Percentiles rank a stretch among this genome's conserved stretches.
These are phyloP conservation scores for Theileria orientalis DNA, from an alignment of 169 alveolate genomes.

Conservation along the genomic window DNA sequence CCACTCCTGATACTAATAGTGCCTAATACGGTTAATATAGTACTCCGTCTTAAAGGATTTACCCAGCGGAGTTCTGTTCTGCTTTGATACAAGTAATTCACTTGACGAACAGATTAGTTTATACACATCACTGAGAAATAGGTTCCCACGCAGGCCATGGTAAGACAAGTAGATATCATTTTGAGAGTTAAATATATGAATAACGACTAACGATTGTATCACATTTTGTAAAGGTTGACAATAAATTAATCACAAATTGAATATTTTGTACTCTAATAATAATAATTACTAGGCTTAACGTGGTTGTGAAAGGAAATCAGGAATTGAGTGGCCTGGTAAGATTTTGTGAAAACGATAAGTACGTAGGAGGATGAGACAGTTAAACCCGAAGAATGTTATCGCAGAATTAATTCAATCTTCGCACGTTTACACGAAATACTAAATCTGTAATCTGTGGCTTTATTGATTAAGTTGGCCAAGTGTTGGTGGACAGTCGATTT, in stretches of 20 bases:
- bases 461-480: no score
- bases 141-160: constrained; percentile 69
- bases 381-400: neutral
- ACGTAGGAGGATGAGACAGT: neutral
- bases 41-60: constrained; percentile 59
- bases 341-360: neutral
- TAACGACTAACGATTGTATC: no score
- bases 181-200: neutral
- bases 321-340: neutral
- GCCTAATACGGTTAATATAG: neutral
- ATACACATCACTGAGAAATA: constrained; percentile 28
- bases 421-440: no score
- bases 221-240: no score
- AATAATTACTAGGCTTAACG: constrained; percentile 8
- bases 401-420: no score
- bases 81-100: constrained; percentile 31
- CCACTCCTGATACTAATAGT: no score
- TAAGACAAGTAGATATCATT: neutral
- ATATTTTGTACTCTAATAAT: neutral
- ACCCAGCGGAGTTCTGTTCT: constrained; percentile 57
- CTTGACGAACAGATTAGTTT: constrained; percentile 44
- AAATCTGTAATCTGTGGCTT: no score
- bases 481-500: no score
- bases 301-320: neutral
- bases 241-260: no score